phyloP scores from a whole-genome alignment of 495 filamentous ascomycete genomes.

The Diplogelasinospora grovesii region DNA sequence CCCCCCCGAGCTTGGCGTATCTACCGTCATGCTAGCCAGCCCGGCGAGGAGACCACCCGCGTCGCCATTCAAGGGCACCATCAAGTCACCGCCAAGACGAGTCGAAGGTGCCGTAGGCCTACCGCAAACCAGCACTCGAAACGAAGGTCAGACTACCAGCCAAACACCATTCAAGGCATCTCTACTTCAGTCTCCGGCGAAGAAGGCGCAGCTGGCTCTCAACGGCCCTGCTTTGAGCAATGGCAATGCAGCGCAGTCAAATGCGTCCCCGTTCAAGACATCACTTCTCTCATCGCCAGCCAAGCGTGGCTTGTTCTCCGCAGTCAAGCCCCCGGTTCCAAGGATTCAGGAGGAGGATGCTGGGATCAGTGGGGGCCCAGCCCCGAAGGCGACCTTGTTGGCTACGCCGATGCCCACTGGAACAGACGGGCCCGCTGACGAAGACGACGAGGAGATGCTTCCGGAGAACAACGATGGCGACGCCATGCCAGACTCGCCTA shows the following conservation, averaged over 20 bases:
- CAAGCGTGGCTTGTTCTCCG: slow-evolving; percentile 38
- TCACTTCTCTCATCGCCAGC: slow-evolving; percentile 43
- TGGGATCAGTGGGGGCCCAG: slow-evolving; percentile 3
- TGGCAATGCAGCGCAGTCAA: background rate
- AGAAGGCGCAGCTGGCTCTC: slow-evolving; percentile 36
- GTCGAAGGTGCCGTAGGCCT: slow-evolving; percentile 19
- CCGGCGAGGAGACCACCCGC: slow-evolving; percentile 41
- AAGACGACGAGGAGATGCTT: slow-evolving; percentile 6
- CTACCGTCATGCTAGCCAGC: slow-evolving; percentile 30
- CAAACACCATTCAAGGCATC: slow-evolving; percentile 30
- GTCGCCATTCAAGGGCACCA: slow-evolving; percentile 42
- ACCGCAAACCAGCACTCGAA: background rate
- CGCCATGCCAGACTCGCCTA: slow-evolving; percentile 23
- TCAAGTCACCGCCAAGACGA: slow-evolving; percentile 43
- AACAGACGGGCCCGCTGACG: slow-evolving; percentile 12
- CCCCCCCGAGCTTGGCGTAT: slow-evolving; percentile 12
- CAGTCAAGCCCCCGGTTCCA: slow-evolving; percentile 24
- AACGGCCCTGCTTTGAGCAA: slow-evolving; percentile 18
- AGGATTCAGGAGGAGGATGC: slow-evolving; percentile 11
- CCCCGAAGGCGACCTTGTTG: slow-evolving; percentile 29
- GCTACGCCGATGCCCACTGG: slow-evolving; percentile 30
- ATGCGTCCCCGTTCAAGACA: slow-evolving; percentile 30
- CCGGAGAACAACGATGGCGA: slow-evolving; percentile 5
- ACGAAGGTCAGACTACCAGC: slow-evolving; percentile 8
- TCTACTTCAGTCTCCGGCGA: slow-evolving; percentile 44